Percentiles rank a stretch among this genome's conserved stretches.
Evolutionary conservation across 441 rosid genomes (phyloP).

Genomic region (Hura crepitans): DNA sequence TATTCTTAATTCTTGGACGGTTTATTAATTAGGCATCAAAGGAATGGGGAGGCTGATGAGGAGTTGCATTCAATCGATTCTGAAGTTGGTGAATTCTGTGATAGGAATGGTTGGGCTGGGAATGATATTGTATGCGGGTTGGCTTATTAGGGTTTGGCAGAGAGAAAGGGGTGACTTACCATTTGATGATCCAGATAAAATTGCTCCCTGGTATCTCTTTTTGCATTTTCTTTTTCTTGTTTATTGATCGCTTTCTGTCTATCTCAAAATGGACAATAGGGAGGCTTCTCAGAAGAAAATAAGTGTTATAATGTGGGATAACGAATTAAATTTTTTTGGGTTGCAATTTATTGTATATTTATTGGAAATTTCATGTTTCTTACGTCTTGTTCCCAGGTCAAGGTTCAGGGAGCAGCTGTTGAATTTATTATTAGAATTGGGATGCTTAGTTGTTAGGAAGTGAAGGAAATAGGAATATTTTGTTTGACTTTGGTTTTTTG

Average conservation of each 20-base stretch:
- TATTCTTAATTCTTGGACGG: not conserved
- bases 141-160: conserved; percentile 74
- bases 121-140: conserved; percentile 58
- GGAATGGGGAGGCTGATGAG: conserved; percentile 54
- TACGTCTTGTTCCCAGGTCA: conserved; percentile 12
- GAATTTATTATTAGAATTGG: not conserved
- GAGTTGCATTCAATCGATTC: conserved; percentile 65
- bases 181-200: conserved; percentile 33
- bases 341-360: not conserved
- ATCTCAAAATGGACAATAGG: too few species aligned
- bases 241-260: not conserved
- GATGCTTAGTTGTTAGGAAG: not conserved
- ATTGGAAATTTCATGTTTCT: not conserved
- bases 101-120: conserved; percentile 80
- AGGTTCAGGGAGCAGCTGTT: not conserved
- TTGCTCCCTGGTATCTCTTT: conserved; percentile 52
- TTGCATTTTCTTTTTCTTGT: not conserved
- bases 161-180: conserved; percentile 53
- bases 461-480: not conserved
- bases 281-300: not conserved
- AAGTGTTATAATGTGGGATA: not conserved
- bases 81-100: conserved; percentile 68
- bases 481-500: not conserved
- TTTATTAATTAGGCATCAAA: not conserved
- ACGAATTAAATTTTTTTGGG: not conserved